These are phyloP conservation scores for Scheffersomyces illinoinensis DNA, from an alignment of 1,139 yeast genomes.

Conservation along the genomic window DNA sequence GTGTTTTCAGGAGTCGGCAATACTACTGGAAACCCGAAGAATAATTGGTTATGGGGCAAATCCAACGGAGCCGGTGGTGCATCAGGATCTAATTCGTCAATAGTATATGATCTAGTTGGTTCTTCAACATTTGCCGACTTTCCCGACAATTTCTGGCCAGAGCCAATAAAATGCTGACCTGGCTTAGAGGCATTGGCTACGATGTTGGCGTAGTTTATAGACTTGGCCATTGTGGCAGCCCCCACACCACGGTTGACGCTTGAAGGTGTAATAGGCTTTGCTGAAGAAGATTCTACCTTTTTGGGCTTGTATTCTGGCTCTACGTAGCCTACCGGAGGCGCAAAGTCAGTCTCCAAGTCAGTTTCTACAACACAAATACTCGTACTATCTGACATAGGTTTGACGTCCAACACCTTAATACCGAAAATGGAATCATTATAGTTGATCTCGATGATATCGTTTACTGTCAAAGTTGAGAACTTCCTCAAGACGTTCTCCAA, in stretches of 20 bases:
- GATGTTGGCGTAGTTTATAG: slow-evolving; percentile 67
- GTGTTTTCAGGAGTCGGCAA: slow-evolving; percentile 59
- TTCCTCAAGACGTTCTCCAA: slow-evolving; percentile 87
- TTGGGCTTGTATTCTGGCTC: slow-evolving; percentile 69
- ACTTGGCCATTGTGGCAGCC: slow-evolving; percentile 77
- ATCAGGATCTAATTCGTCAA: slow-evolving; percentile 46
- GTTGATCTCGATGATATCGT: slow-evolving; percentile 84
- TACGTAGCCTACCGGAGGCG: slow-evolving; percentile 97
- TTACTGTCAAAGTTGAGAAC: slow-evolving; percentile 83
- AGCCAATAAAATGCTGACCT: slow-evolving; percentile 46
- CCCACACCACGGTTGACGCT: slow-evolving; percentile 46
- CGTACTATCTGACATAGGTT: slow-evolving; percentile 65
- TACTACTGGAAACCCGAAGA: slow-evolving; percentile 88
- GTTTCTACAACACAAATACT: slow-evolving; percentile 96
- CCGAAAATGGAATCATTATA: slow-evolving; percentile 81
- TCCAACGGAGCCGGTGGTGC: slow-evolving; percentile 72
- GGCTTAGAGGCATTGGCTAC: slow-evolving; percentile 40
- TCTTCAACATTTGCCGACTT: slow-evolving; percentile 34
- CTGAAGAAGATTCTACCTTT: slow-evolving; percentile 21
- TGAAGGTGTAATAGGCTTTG: slow-evolving; percentile 35
- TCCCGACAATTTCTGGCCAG: slow-evolving; percentile 76
- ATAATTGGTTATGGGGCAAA: slow-evolving; percentile 82
- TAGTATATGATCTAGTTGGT: slow-evolving; percentile 17
- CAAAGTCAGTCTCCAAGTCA: slow-evolving; percentile 95
- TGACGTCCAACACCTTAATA: slow-evolving; percentile 83